Evolutionary conservation across 2,329 filamentous ascomycete genomes (phyloP).

Genomic region (Endothia cerciana): DNA sequence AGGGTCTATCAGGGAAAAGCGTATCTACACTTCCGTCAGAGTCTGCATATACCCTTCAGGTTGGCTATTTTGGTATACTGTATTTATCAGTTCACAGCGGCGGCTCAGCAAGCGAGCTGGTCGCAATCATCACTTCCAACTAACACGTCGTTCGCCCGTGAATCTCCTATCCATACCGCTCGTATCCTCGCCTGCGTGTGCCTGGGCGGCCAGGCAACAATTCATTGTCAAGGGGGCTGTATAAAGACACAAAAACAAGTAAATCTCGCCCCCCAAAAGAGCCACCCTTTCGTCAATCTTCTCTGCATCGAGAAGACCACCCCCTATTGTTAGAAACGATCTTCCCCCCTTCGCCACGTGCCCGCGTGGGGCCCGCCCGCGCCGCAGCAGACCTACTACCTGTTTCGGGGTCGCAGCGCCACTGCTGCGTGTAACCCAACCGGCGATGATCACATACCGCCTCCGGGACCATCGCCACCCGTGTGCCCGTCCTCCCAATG

Average conservation of each 20-base stretch:
- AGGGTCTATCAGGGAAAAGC: not conserved
- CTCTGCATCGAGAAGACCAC: not conserved
- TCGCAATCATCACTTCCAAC: not conserved
- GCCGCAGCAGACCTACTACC: not conserved
- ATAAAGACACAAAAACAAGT: not conserved
- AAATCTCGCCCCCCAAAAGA: not conserved
- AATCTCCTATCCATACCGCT: not conserved
- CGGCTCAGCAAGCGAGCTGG: not conserved
- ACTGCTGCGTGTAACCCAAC: not conserved
- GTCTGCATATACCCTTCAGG: slow-evolving; percentile 11
- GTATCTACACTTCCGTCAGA: slow-evolving; percentile 12
- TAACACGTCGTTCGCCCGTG: not conserved
- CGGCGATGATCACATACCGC: not conserved
- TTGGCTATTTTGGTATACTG: not conserved
- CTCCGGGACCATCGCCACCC: no score
- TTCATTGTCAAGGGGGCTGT: not conserved
- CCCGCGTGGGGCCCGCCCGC: not conserved
- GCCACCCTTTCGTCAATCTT: not conserved
- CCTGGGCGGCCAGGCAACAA: not conserved
- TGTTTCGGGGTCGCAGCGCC: not conserved
- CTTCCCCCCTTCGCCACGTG: not conserved
- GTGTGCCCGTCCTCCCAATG: no score
- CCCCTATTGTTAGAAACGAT: not conserved
- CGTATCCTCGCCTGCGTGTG: not conserved
- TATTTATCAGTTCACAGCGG: not conserved